phyloP scores from a whole-genome alignment of 2,329 filamentous ascomycete genomes.

The Pyrenochaeta sp. region DNA sequence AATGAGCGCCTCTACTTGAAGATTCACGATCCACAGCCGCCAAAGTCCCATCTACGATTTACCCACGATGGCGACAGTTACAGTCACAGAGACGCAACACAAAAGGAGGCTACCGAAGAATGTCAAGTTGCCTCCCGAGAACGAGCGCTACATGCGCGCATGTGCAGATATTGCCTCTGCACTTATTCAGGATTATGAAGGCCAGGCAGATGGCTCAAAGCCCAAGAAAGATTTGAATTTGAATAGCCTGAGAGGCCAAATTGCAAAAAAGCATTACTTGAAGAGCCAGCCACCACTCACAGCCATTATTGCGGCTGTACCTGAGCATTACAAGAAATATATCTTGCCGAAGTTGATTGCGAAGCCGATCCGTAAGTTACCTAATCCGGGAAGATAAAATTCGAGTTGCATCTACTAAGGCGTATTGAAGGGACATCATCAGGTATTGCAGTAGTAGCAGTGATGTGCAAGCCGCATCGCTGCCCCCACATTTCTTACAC shows the following conservation, averaged over 20 bases:
- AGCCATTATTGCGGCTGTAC: constrained; percentile 96
- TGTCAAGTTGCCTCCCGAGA: constrained; percentile 84
- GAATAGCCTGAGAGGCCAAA: constrained; percentile 84
- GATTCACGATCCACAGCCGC: constrained; percentile 26
- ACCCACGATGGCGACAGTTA: constrained; percentile 69
- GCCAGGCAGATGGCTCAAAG: constrained; percentile 74
- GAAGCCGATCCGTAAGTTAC: constrained; percentile 82
- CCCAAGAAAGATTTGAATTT: constrained; percentile 89
- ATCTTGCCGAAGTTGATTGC: constrained; percentile 95
- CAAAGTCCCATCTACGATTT: constrained; percentile 6
- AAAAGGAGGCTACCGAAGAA: constrained; percentile 71
- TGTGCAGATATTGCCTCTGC: constrained; percentile 95
- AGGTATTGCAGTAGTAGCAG: constrained; percentile 96
- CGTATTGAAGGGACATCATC: constrained; percentile 79
- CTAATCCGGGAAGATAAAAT: no score
- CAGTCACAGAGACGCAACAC: constrained; percentile 59
- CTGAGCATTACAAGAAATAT: constrained; percentile 99
- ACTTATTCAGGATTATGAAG: constrained; percentile 93
- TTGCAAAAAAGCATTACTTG: constrained; percentile 91
- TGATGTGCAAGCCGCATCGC: constrained; percentile 99
- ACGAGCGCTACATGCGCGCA: constrained; percentile 90
- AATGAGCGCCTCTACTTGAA: constrained; percentile 26
- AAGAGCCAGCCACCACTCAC: constrained; percentile 89
- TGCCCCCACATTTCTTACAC: constrained; percentile 99
- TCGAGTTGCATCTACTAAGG: no score